Conservation (phyloP, 768 basidiomycete genomes). For the Tulasnella calospora region DNA sequence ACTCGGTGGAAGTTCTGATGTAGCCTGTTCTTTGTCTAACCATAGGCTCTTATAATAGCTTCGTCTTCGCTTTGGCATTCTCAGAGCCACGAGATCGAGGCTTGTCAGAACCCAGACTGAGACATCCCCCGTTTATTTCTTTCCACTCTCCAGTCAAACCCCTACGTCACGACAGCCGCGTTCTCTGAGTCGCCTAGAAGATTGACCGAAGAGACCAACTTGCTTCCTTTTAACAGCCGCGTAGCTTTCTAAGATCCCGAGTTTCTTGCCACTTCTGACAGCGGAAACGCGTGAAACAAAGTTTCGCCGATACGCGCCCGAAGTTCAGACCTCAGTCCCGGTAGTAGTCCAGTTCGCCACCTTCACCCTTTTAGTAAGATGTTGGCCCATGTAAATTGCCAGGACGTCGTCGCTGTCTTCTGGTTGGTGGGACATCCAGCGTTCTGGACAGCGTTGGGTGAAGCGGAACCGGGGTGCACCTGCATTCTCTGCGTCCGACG, state of each 20-base stretch:
- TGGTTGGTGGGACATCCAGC: not conserved
- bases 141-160: not conserved
- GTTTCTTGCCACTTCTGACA: slow-evolving; percentile 1
- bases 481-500: not conserved
- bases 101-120: not conserved
- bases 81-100: not conserved
- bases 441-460: not conserved
- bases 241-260: not conserved
- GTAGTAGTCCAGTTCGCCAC: not conserved
- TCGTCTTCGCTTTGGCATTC: not conserved
- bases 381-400: not conserved
- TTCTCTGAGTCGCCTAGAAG: not conserved
- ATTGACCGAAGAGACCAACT: not conserved
- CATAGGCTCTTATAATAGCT: not conserved
- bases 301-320: not conserved
- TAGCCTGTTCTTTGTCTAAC: not conserved
- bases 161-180: not conserved
- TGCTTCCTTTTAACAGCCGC: not conserved
- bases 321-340: not conserved
- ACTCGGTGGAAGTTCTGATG: not conserved
- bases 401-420: not conserved
- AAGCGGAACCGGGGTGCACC: not conserved
- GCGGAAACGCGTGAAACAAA: not conserved
- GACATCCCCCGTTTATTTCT: not conserved
- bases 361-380: not conserved